Base-by-base conservation (phyloP, 1,284 basidiomycete species). In the Cystobasidium slooffiae region DNA sequence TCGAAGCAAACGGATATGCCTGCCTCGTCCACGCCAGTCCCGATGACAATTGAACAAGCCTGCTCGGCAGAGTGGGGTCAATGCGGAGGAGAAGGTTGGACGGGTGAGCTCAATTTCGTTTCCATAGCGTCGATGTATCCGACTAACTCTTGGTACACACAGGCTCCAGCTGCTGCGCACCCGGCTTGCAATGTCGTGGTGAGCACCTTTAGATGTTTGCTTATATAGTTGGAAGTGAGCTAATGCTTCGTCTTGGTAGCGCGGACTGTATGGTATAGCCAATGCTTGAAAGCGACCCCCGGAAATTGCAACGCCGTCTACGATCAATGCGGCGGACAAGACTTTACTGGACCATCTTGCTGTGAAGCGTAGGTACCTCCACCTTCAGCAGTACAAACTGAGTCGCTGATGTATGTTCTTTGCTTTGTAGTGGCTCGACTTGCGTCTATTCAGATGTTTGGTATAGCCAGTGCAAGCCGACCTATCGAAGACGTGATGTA, bases 81-180 rank as follows among this genome's bases (percentile, higher is more conserved):
- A 56, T 56, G 55, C 55, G 55, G 55, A 18, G 55, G 55, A 56
- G 55, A 18, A 14, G 55, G 24, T 37, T 56, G 55, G 55, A 56
- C 55, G 8, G 55, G 55, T 56, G 20, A 14, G 47, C 55, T 56
- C 3, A 20, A 56, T 37, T n/a, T 14, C 24, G 31, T 31, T 31
- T 31, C 31, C 31, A 31, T 31, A 31, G 31, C 31, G 31, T 31
- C 31, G 31, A 31, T 2, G 31, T 31, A 31, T 31, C 31, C 31
- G 31, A 31, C 31, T 31, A 5, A 31, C 31, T 31, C 31, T 31
- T 31, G 31, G 31, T n/a, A 20, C 14, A 14, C n/a, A 56, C 55
- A 56, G 55, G 55, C 31, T 56, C 55, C 14, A 8, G 14, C 14
- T 56, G 55, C 55, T 56, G 55, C 24, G 55, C 24, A 1, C 14